phyloP scores from a whole-genome alignment of 2,329 filamentous ascomycete genomes.

The Xylaria sp. region DNA sequence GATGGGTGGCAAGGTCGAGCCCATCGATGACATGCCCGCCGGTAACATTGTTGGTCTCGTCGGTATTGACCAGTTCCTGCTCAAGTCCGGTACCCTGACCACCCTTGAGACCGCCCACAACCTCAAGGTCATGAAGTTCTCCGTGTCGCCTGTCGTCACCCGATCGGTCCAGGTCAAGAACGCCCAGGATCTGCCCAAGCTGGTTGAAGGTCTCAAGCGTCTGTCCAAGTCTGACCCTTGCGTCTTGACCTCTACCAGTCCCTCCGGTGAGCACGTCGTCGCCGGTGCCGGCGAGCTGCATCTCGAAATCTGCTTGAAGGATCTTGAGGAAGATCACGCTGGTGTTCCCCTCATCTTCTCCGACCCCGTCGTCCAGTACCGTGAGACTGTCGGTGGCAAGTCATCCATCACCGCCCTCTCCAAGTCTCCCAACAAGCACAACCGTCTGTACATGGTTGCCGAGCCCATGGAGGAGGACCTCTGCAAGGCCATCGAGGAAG shows the following conservation, averaged over 20 bases:
- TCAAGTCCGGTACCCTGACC: constrained; percentile 99
- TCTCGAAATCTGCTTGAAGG: constrained; percentile 99
- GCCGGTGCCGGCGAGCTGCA: constrained; percentile 99
- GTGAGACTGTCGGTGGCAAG: constrained; percentile 87
- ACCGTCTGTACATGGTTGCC: constrained; percentile 97
- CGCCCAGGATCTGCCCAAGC: constrained; percentile 98
- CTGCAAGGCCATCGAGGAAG: constrained; percentile 85
- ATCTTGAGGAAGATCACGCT: constrained; percentile 99
- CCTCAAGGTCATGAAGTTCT: constrained; percentile 99
- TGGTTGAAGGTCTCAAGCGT: constrained; percentile 99
- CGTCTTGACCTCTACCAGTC: constrained; percentile 87
- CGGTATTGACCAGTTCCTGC: constrained; percentile 99
- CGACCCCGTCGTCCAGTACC: constrained; percentile 98
- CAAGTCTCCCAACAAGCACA: constrained; percentile 99
- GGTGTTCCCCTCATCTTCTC: constrained; percentile 98
- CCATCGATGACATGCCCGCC: constrained; percentile 97
- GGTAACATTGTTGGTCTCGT: constrained; percentile 99
- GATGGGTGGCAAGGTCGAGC: constrained; percentile 99
- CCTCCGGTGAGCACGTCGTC: constrained; percentile 98
- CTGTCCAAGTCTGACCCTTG: constrained; percentile 99
- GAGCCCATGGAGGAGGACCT: constrained; percentile 94
- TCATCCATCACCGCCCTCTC: constrained; percentile 97
- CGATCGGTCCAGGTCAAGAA: constrained; percentile 99
- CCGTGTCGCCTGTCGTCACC: constrained; percentile 97
- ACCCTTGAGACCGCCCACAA: constrained; percentile 98